These are phyloP conservation scores for Colletotrichum acutatum DNA, from an alignment of 2,329 filamentous ascomycete genomes.

Conservation along the genomic window DNA sequence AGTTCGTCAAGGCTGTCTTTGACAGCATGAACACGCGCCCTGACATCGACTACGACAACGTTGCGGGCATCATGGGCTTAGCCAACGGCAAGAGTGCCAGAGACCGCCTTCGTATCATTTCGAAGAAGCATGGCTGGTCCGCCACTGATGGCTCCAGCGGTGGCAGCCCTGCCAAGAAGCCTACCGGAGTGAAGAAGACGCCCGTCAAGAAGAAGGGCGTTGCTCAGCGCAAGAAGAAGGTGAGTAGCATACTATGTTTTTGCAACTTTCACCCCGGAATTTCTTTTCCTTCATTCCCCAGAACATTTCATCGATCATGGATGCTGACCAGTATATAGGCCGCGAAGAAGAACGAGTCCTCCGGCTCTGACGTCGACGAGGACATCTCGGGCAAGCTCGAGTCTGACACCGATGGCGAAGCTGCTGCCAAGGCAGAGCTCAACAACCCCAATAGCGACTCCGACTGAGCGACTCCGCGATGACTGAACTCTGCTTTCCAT, in stretches of 20 bases:
- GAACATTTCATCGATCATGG: not conserved
- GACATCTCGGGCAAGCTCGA: conserved; percentile 20
- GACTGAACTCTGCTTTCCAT: not conserved
- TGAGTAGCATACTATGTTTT: not conserved
- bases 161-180: conserved; percentile 18
- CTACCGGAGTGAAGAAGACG: conserved; percentile 47
- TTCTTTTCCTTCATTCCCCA: not conserved
- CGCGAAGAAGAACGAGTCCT: not conserved
- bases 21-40: conserved; percentile 53
- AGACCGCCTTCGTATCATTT: conserved; percentile 54
- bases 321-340: not conserved
- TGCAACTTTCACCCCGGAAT: no score
- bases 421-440: conserved; percentile 2
- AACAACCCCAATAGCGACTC: not conserved
- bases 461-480: not conserved
- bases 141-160: conserved; percentile 34
- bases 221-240: conserved; percentile 41
- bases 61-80: conserved; percentile 49
- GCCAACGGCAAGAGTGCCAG: conserved; percentile 53
- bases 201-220: conserved; percentile 44
- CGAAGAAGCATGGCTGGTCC: conserved; percentile 53
- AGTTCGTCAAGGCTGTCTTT: conserved; percentile 54
- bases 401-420: conserved; percentile 28
- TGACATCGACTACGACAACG: conserved; percentile 52
- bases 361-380: conserved; percentile 13